Evolutionary conservation across 2,329 filamentous ascomycete genomes (phyloP).

Genomic region (Ceratocystis variospora): DNA sequence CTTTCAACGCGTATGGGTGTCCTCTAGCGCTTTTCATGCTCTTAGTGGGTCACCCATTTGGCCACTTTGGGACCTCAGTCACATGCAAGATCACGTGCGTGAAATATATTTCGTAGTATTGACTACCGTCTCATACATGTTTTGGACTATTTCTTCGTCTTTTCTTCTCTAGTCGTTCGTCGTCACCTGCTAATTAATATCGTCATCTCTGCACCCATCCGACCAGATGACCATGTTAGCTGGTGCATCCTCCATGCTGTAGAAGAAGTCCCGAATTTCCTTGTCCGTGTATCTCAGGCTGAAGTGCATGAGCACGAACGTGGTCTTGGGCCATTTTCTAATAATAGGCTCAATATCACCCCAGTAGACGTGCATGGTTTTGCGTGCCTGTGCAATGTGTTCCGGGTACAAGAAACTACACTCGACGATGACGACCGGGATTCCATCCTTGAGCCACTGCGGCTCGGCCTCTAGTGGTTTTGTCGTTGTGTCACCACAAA

Average conservation of each 20-base stretch:
- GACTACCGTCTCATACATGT: not conserved
- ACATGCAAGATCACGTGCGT: slow-evolving; percentile 9
- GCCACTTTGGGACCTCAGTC: slow-evolving; percentile 11
- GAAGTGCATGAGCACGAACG: slow-evolving; percentile 36
- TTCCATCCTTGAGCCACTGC: slow-evolving; percentile 28
- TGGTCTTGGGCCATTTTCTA: slow-evolving; percentile 30
- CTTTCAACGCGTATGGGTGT: not conserved
- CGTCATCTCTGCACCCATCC: slow-evolving; percentile 25
- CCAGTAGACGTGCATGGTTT: slow-evolving; percentile 37
- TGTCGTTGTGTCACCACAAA: slow-evolving; percentile 35
- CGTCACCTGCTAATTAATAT: not conserved
- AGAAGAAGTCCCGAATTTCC: slow-evolving; percentile 31
- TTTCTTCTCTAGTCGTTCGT: too few relatives aligned
- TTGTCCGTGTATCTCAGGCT: slow-evolving; percentile 33
- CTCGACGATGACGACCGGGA: slow-evolving; percentile 36
- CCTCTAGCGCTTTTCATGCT: too few relatives aligned
- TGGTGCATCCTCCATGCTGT: slow-evolving; percentile 28
- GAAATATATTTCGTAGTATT: not conserved
- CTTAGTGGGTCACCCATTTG: slow-evolving; percentile 13
- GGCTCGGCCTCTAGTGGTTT: slow-evolving; percentile 29
- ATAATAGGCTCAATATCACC: slow-evolving; percentile 33
- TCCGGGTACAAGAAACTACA: slow-evolving; percentile 35
- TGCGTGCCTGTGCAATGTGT: slow-evolving; percentile 32
- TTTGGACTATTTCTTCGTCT: not conserved
- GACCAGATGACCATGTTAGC: slow-evolving; percentile 36